Conservation (phyloP, 208 protist species). For the Leishmania amazonensis region DNA sequence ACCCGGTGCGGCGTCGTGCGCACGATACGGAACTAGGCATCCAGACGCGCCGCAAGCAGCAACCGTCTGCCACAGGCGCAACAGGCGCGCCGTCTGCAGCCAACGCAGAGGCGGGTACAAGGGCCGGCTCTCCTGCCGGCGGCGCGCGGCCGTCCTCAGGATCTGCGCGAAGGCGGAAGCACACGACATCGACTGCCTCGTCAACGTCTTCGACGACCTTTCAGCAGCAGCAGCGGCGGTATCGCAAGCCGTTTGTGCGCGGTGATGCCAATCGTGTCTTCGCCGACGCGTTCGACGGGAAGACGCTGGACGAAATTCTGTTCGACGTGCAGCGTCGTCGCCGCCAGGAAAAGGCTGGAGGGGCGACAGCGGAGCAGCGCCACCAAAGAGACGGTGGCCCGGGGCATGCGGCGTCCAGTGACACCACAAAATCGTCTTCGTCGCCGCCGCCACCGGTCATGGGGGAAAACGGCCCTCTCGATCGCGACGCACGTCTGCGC, state of each 20-base stretch:
- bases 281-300: slow-evolving; percentile 80
- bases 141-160: slow-evolving; percentile 2
- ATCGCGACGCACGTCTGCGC: slow-evolving; percentile 55
- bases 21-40: slow-evolving; percentile 93
- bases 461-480: slow-evolving; percentile 19
- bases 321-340: slow-evolving; percentile 70
- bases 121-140: neutral
- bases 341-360: slow-evolving; percentile 22
- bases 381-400: neutral
- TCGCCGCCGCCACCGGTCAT: neutral
- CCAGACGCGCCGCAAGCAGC: slow-evolving; percentile 30
- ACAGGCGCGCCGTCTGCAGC: neutral
- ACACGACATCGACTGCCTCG: neutral
- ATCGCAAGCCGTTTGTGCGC: slow-evolving; percentile 63
- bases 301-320: slow-evolving; percentile 81
- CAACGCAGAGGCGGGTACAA: neutral
- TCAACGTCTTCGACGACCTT: neutral
- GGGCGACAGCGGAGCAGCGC: neutral
- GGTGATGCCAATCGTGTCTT: slow-evolving; percentile 87
- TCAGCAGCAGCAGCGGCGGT: slow-evolving; percentile 11
- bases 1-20: slow-evolving; percentile 87
- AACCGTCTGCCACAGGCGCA: slow-evolving; percentile 2
- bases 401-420: neutral
- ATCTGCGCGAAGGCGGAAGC: slow-evolving; percentile 7
- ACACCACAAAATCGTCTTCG: slow-evolving; percentile 4